phyloP scores from a whole-genome alignment of 768 basidiomycete species.

The Hericium erinaceus region DNA sequence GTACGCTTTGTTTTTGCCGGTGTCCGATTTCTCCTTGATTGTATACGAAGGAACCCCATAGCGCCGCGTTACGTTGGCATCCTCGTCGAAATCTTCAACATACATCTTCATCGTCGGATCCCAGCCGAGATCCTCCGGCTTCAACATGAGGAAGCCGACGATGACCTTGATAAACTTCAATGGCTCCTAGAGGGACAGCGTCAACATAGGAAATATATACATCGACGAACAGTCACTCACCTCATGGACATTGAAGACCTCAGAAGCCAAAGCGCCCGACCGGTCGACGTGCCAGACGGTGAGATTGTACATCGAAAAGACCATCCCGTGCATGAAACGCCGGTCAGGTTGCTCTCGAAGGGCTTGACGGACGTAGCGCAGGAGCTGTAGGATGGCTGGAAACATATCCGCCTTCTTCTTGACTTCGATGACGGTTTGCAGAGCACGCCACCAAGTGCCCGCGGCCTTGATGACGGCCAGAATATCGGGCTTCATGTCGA shows the following conservation, averaged over 20 bases:
- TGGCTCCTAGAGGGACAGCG: not conserved
- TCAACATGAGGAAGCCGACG: not conserved
- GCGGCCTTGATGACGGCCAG: not conserved
- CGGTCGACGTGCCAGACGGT: slow-evolving; percentile 1
- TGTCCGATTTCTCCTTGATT: not conserved
- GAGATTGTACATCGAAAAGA: not conserved
- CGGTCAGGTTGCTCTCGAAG: not conserved
- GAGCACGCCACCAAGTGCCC: not conserved
- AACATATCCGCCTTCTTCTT: not conserved
- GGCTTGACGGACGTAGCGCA: not conserved
- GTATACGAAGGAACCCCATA: not conserved
- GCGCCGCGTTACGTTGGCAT: not conserved
- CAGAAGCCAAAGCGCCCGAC: not conserved
- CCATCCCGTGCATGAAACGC: not conserved
- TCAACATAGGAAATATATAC: not conserved
- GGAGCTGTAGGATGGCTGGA: not conserved
- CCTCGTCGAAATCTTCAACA: not conserved
- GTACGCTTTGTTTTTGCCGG: not conserved
- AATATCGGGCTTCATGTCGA: not conserved
- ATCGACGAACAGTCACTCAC: not conserved
- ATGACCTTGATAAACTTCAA: not conserved
- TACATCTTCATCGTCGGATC: not conserved
- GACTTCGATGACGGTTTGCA: not conserved
- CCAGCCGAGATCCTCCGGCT: not conserved
- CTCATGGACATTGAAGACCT: not conserved